Evolutionary conservation across 1,284 basidiomycete species (phyloP).

Genomic region (Cutaneotrichosporon curvatum): DNA sequence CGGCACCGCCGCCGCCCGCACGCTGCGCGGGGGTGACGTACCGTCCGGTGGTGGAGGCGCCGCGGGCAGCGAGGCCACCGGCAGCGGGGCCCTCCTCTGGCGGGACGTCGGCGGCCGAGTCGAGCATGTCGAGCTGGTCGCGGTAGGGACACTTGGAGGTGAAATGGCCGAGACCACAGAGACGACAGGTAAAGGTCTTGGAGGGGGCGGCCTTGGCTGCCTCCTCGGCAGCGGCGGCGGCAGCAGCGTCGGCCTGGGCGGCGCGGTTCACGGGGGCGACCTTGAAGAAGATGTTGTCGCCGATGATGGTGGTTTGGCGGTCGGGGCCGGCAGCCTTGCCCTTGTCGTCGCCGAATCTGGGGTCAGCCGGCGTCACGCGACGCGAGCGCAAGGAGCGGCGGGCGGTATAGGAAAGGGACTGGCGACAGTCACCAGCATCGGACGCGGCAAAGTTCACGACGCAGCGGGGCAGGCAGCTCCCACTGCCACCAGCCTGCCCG

Average conservation of each 20-base stretch:
- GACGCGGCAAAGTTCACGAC: too few relatives aligned
- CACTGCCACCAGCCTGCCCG: too few relatives aligned
- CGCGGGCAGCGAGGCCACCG: conserved; percentile 10
- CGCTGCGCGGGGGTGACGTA: conserved; percentile 71
- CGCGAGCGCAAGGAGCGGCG: not conserved
- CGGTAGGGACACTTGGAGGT: conserved; percentile 99
- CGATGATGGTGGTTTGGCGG: conserved; percentile 89
- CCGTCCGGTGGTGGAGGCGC: conserved; percentile 54
- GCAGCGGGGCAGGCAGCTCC: too few relatives aligned
- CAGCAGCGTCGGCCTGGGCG: conserved; percentile 49
- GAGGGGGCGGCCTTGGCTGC: conserved; percentile 63
- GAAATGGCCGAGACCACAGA: conserved; percentile 96
- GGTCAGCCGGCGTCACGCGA: conserved; percentile 7
- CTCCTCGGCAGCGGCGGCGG: conserved; percentile 62
- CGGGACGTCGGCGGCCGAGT: conserved; percentile 52
- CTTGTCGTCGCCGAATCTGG: conserved; percentile 78
- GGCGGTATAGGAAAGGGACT: too few relatives aligned
- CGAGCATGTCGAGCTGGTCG: conserved; percentile 70
- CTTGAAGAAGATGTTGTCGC: conserved; percentile 81
- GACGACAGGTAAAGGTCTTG: conserved; percentile 84
- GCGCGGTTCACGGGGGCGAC: conserved; percentile 72
- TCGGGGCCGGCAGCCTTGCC: conserved; percentile 84
- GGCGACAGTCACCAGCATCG: too few relatives aligned
- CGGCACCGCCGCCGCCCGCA: conserved; percentile 55
- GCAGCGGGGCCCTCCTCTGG: conserved; percentile 19